phyloP scores from a whole-genome alignment of 371 early-diverging fungal species.

The Mortierella sp. region DNA sequence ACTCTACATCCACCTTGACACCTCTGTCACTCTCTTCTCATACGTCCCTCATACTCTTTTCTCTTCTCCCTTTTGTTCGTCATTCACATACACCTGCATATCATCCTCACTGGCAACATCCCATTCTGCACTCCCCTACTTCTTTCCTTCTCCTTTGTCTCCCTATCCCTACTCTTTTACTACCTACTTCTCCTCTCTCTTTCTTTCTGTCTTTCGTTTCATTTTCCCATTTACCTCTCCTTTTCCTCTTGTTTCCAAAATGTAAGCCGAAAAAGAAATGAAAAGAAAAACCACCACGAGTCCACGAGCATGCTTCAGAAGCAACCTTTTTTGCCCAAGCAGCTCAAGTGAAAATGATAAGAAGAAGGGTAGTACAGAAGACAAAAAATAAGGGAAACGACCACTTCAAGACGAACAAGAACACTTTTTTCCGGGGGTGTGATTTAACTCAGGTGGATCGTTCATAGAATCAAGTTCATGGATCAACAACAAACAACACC shows the following conservation, averaged over 20 bases:
- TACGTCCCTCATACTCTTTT: too few species aligned
- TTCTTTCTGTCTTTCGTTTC: not conserved
- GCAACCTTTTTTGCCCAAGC: not conserved
- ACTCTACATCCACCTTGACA: too few species aligned
- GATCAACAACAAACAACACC: not conserved
- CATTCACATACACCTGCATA: not conserved
- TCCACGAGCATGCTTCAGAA: not conserved
- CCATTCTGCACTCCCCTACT: not conserved
- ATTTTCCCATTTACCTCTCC: not conserved
- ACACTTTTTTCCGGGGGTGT: not conserved
- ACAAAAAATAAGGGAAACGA: too few species aligned
- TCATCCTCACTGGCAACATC: not conserved
- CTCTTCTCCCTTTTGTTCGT: not conserved
- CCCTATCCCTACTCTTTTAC: not conserved
- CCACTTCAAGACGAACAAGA: too few species aligned
- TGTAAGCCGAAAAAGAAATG: slow-evolving; percentile 5
- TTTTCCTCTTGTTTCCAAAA: not conserved
- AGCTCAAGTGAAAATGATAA: not conserved
- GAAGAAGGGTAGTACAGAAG: not conserved
- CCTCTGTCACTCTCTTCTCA: too few species aligned
- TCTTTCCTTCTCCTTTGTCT: not conserved
- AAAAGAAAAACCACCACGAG: not conserved
- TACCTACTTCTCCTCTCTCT: not conserved
- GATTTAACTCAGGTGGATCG: not conserved
- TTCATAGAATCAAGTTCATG: not conserved